phyloP scores from a whole-genome alignment of 352 stramenopile species.

The Phytophthora kernoviae region DNA sequence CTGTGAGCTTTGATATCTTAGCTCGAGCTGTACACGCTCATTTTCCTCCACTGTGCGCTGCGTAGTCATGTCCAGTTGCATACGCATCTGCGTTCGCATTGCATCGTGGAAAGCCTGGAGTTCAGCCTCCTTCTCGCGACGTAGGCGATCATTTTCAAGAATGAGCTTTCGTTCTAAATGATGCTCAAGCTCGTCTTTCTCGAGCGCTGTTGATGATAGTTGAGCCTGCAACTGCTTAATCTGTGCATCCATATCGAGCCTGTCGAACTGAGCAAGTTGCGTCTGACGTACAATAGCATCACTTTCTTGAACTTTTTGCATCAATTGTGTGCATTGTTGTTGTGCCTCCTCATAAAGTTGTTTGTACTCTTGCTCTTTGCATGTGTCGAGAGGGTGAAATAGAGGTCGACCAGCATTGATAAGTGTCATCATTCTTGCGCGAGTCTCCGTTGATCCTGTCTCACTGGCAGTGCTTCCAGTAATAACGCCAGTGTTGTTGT shows the following conservation, averaged over 20 bases:
- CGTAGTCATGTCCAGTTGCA: constrained; percentile 64
- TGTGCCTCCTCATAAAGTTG: constrained; percentile 52
- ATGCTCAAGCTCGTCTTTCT: constrained; percentile 54
- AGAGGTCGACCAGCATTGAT: constrained; percentile 45
- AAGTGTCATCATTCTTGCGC: constrained; percentile 43
- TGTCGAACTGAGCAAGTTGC: constrained; percentile 39
- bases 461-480: constrained; percentile 6
- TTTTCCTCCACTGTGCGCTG: constrained; percentile 74
- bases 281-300: constrained; percentile 41
- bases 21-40: constrained; percentile 58
- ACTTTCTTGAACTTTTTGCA: constrained; percentile 36
- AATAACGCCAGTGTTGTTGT: constrained; percentile 10
- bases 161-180: constrained; percentile 63
- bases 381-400: constrained; percentile 61
- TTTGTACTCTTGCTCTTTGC: constrained; percentile 64
- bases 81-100: constrained; percentile 57
- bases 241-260: constrained; percentile 33
- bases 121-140: constrained; percentile 54
- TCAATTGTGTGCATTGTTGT: constrained; percentile 36
- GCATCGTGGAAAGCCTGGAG: constrained; percentile 42
- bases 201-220: constrained; percentile 23
- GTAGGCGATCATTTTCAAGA: constrained; percentile 61
- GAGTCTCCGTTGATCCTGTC: constrained; percentile 15
- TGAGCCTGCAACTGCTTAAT: constrained; percentile 37
- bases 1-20: constrained; percentile 64